Percentiles rank a stretch among this genome's conserved stretches.
phyloP scores from a whole-genome alignment of 208 protist species.

The Acanthamoeba healyi region DNA sequence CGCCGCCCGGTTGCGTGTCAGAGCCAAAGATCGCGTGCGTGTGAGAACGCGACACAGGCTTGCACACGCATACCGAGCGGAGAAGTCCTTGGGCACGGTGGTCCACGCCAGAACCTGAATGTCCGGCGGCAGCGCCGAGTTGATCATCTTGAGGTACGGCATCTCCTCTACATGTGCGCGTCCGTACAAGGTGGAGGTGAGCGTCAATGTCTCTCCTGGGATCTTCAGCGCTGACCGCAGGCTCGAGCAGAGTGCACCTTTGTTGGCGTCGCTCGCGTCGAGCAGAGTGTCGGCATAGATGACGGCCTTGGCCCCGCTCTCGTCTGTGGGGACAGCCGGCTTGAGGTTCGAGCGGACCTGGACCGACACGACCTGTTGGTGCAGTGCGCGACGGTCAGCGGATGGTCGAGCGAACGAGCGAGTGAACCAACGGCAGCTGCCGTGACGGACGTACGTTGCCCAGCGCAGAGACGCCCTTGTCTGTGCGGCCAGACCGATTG shows the following conservation, averaged over 20 bases:
- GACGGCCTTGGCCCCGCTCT: background rate
- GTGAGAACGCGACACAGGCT: background rate
- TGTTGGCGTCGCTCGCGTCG: background rate
- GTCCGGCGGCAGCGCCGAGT: slow-evolving; percentile 94
- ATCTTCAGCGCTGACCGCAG: too few species aligned
- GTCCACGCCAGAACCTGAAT: slow-evolving; percentile 96
- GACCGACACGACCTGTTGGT: slow-evolving; percentile 74
- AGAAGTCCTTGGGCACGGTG: slow-evolving; percentile 93
- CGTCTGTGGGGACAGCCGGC: background rate
- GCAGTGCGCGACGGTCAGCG: background rate
- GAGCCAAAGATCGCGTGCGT: too few species aligned
- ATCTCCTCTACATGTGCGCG: too few species aligned
- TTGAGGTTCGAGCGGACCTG: slow-evolving; percentile 80
- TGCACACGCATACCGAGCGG: slow-evolving; percentile 83
- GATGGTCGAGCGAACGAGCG: background rate
- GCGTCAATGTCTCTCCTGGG: too few species aligned
- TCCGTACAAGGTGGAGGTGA: too few species aligned
- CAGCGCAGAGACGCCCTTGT: slow-evolving; percentile 93
- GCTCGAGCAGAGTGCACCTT: background rate
- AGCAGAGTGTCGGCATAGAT: slow-evolving; percentile 10
- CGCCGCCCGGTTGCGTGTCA: background rate
- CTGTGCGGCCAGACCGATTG: slow-evolving; percentile 92
- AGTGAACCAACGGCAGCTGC: too few species aligned
- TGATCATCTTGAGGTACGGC: slow-evolving; percentile 96
- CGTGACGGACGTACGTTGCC: slow-evolving; percentile 85